Conservation (phyloP, 176 grass and related monocot genomes). For the Carex myosuroides region DNA sequence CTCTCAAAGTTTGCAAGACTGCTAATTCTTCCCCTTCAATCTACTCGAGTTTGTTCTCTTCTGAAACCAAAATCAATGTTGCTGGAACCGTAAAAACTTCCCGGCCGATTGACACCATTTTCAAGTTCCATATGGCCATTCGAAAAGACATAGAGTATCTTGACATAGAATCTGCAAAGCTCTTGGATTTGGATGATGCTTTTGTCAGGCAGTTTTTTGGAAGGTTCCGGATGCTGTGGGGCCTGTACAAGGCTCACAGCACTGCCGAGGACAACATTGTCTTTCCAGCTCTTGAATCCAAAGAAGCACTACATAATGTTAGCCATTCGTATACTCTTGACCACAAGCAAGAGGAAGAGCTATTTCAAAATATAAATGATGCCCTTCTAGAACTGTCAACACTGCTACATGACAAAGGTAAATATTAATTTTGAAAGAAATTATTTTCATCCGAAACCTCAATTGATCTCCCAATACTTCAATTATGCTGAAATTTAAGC, state of each 20-base stretch:
- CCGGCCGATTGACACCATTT: conserved; percentile 82
- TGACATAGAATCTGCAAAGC: conserved; percentile 63
- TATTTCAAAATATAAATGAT: conserved; percentile 73
- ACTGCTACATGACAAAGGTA: conserved; percentile 14
- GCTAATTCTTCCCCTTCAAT: conserved; percentile 56
- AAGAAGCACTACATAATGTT: conserved; percentile 75
- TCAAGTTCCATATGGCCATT: conserved; percentile 95
- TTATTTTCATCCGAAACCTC: not conserved
- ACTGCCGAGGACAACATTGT: conserved; percentile 89
- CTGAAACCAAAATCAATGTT: conserved; percentile 36
- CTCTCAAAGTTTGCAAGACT: conserved; percentile 30
- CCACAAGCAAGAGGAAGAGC: conserved; percentile 82
- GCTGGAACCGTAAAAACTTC: conserved; percentile 32
- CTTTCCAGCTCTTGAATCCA: conserved; percentile 92
- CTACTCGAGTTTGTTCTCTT: conserved; percentile 64
- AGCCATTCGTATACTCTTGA: conserved; percentile 89
- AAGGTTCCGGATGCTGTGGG: conserved; percentile 86
- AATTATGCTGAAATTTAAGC: not conserved
- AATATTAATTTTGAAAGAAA: not conserved
- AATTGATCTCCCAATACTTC: not conserved
- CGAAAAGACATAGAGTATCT: conserved; percentile 81
- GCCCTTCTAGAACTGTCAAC: conserved; percentile 55
- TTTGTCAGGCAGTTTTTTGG: conserved; percentile 58
- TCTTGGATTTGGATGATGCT: conserved; percentile 58
- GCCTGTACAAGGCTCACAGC: conserved; percentile 88